phyloP scores from a whole-genome alignment of 129 eudicot species.

The Sambucus nigra region DNA sequence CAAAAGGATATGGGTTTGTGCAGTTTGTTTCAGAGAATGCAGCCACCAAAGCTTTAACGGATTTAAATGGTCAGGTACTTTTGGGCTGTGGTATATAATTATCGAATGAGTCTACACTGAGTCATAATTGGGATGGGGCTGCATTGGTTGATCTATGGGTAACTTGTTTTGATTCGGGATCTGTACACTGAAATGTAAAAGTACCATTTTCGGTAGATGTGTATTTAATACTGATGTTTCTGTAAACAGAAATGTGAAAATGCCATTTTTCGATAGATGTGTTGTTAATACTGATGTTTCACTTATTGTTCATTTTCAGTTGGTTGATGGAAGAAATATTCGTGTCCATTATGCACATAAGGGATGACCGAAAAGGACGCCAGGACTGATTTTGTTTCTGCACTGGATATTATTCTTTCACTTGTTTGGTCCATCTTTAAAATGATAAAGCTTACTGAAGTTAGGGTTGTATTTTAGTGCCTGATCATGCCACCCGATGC shows the following conservation, averaged over 20 bases:
- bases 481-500: neutral
- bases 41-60: conserved; percentile 66
- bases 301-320: conserved; percentile 15
- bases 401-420: too few species aligned
- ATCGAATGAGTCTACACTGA: too few species aligned
- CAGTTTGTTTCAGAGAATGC: conserved; percentile 33
- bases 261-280: too few species aligned
- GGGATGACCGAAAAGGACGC: conserved; percentile 8
- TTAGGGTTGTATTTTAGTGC: neutral
- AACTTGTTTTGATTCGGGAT: too few species aligned
- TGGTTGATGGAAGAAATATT: conserved; percentile 43
- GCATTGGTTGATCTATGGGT: too few species aligned
- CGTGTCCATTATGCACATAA: conserved; percentile 44
- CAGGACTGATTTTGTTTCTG: conserved; percentile 10
- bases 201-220: neutral
- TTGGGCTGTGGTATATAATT: too few species aligned
- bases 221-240: neutral
- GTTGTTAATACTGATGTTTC: conserved; percentile 1
- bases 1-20: conserved; percentile 74
- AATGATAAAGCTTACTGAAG: too few species aligned
- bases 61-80: conserved; percentile 58
- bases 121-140: too few species aligned
- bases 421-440: too few species aligned
- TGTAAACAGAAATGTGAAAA: neutral
- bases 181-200: too few species aligned